Evolutionary conservation across 805 yeast genomes (phyloP).

Genomic region (Candida yuanshanica): DNA sequence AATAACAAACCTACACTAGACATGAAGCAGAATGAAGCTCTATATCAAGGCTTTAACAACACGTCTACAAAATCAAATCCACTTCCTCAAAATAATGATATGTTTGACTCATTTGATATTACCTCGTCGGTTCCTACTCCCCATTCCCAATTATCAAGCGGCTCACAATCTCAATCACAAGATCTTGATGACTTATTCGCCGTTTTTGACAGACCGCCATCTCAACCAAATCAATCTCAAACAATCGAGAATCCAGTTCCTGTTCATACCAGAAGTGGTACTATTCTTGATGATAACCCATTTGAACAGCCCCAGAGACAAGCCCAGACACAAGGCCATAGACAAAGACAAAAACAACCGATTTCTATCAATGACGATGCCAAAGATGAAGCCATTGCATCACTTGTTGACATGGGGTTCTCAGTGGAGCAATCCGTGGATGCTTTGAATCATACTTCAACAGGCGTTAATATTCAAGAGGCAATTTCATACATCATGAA

Average conservation of each 20-base stretch:
- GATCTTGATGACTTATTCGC: conserved; percentile 28
- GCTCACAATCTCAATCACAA: conserved; percentile 7
- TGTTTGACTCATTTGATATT: conserved; percentile 16
- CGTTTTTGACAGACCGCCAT: conserved; percentile 24
- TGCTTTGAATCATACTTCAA: conserved; percentile 48
- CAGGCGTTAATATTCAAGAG: conserved; percentile 52
- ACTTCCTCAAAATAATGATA: conserved; percentile 6
- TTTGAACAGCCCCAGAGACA: background rate
- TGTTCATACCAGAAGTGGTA: background rate
- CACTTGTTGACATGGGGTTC: conserved; percentile 77
- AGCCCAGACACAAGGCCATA: background rate
- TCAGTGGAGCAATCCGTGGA: conserved; percentile 49
- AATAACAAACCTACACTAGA: conserved; percentile 2
- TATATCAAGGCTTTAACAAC: conserved; percentile 18
- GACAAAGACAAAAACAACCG: conserved; percentile 3
- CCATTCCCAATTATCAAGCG: conserved; percentile 1
- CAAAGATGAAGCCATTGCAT: conserved; percentile 53
- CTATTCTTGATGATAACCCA: background rate
- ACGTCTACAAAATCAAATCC: conserved; percentile 2
- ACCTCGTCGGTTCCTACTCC: conserved; percentile 1
- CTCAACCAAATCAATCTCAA: conserved; percentile 4
- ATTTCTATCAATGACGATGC: conserved; percentile 14
- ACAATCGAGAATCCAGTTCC: conserved; percentile 5
- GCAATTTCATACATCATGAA: conserved; percentile 67
- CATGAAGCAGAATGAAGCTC: conserved; percentile 5